Evolutionary conservation across 345 rosid genomes (phyloP).

Genomic region (Rubroshorea leprosula): DNA sequence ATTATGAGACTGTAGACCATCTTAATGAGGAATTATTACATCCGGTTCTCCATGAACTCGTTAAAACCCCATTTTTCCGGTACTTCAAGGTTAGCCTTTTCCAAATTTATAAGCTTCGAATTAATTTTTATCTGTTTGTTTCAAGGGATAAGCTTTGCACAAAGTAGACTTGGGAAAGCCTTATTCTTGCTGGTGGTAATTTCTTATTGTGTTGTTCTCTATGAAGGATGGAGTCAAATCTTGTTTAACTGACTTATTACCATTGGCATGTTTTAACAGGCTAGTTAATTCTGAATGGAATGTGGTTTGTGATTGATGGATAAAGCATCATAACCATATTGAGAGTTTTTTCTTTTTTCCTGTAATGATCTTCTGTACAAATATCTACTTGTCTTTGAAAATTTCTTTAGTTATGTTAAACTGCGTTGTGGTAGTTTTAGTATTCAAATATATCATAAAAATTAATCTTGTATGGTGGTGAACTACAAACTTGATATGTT

Average conservation of each 20-base stretch:
- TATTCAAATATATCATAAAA: too few relatives aligned
- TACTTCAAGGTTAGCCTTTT: conserved; percentile 69
- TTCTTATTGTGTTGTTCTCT: too few relatives aligned
- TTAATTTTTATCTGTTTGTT: not conserved
- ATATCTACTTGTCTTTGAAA: not conserved
- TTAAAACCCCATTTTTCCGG: conserved; percentile 70
- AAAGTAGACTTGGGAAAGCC: too few relatives aligned
- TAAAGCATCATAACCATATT: not conserved
- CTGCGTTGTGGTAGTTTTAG: not conserved
- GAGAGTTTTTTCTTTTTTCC: too few relatives aligned
- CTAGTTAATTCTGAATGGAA: not conserved
- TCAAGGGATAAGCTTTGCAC: not conserved
- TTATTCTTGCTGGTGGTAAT: not conserved
- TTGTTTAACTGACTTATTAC: too few relatives aligned
- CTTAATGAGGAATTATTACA: conserved; percentile 59
- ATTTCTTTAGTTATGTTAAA: not conserved
- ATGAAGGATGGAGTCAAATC: too few relatives aligned
- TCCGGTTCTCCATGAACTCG: conserved; percentile 79
- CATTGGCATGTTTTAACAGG: not conserved
- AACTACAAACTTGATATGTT: not conserved
- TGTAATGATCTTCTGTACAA: not conserved
- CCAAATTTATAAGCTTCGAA: not conserved
- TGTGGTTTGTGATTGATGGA: not conserved
- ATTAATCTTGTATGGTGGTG: not conserved
- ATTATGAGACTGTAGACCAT: conserved; percentile 77